These are phyloP conservation scores for Tanozyma kutaoensis DNA, from an alignment of 805 yeast species.

Conservation along the genomic window DNA sequence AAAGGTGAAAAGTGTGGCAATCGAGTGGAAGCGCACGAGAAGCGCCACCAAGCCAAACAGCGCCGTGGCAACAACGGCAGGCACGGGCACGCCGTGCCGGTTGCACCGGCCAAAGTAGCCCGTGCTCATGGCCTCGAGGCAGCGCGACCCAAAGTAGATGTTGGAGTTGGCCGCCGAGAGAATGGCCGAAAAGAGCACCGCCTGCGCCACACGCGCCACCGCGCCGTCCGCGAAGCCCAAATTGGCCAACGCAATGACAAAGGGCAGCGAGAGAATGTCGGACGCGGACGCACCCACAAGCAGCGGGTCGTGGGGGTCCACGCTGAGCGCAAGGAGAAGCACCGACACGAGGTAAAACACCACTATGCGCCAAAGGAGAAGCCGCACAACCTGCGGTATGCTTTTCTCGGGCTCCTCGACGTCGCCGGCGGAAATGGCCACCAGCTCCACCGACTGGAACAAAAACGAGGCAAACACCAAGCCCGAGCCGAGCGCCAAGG, in stretches of 20 bases:
- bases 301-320: slow-evolving; percentile 3
- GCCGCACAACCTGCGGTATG: slow-evolving; percentile 4
- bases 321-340: slow-evolving; percentile 6
- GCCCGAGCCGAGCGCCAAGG: slow-evolving; percentile 3
- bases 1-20: slow-evolving; percentile 6
- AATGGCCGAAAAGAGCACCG: slow-evolving; percentile 9
- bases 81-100: slow-evolving; percentile 6
- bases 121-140: slow-evolving; percentile 8
- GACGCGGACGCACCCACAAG: slow-evolving; percentile 1
- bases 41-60: slow-evolving; percentile 9
- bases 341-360: slow-evolving; percentile 6
- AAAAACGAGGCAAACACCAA: slow-evolving; percentile 6
- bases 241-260: slow-evolving; percentile 9
- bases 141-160: slow-evolving; percentile 13
- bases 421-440: slow-evolving; percentile 8
- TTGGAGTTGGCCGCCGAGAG: slow-evolving; percentile 16
- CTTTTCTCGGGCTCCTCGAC: slow-evolving; percentile 3
- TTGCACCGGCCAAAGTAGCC: slow-evolving; percentile 3
- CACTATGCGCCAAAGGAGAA: slow-evolving; percentile 7
- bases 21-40: slow-evolving; percentile 6
- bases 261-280: slow-evolving; percentile 4
- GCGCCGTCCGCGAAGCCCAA: slow-evolving; percentile 5
- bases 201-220: no score
- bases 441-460: slow-evolving; percentile 9
- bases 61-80: slow-evolving; percentile 9